Evolutionary conservation across 2,329 filamentous ascomycete species (phyloP).

Genomic region (Lasiodiplodia theobromae): DNA sequence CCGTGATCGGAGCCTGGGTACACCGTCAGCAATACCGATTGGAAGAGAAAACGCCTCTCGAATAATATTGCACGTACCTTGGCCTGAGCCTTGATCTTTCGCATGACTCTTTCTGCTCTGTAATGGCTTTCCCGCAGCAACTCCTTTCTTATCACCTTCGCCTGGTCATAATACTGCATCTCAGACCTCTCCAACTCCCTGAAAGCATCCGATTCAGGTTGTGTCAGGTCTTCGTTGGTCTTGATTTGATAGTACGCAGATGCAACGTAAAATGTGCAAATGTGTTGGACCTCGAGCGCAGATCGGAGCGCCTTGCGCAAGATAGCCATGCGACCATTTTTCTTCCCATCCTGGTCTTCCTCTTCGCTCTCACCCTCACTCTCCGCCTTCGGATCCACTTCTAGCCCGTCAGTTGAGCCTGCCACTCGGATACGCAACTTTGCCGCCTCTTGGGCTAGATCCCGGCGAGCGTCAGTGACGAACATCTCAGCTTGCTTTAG

Average conservation of each 20-base stretch:
- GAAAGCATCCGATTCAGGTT: slow-evolving; percentile 72
- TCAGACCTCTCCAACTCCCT: slow-evolving; percentile 73
- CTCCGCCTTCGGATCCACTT: slow-evolving; percentile 24
- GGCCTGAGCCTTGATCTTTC: slow-evolving; percentile 53
- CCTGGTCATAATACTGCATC: slow-evolving; percentile 74
- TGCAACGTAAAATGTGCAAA: slow-evolving; percentile 82
- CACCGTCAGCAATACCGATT: background rate
- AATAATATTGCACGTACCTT: background rate
- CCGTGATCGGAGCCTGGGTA: slow-evolving; percentile 49
- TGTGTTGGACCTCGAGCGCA: slow-evolving; percentile 81
- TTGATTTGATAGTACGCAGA: slow-evolving; percentile 88
- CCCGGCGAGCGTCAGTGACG: slow-evolving; percentile 69
- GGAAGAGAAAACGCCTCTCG: background rate
- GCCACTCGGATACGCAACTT: slow-evolving; percentile 43
- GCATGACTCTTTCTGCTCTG: slow-evolving; percentile 71
- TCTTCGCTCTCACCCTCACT: slow-evolving; percentile 44
- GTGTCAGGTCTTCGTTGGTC: slow-evolving; percentile 68
- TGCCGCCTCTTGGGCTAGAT: slow-evolving; percentile 62
- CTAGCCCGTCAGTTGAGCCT: slow-evolving; percentile 38
- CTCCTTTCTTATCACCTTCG: slow-evolving; percentile 79
- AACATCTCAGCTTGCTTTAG: slow-evolving; percentile 52
- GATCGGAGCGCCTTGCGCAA: slow-evolving; percentile 72
- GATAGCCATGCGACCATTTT: slow-evolving; percentile 59
- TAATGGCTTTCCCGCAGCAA: slow-evolving; percentile 68
- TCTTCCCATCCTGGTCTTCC: slow-evolving; percentile 46